Conservation (phyloP, 208 protist genomes). For the Trypanosomatidae sp. region DNA sequence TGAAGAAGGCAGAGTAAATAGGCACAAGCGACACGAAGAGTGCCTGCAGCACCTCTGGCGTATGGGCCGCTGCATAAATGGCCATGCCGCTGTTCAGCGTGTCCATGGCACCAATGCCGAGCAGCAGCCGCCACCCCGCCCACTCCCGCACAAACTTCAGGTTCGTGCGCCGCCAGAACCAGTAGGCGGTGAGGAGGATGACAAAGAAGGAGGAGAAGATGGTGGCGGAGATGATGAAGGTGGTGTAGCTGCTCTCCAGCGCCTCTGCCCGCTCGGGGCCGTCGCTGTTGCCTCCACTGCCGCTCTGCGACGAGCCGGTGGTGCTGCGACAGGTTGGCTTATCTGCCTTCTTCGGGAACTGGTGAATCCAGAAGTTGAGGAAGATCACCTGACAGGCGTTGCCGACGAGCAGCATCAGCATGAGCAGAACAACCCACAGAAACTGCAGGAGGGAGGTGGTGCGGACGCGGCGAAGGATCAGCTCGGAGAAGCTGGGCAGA, state of each 20-base stretch:
- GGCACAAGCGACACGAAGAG: conserved; percentile 51
- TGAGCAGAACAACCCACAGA: conserved; percentile 39
- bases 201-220: conserved; percentile 73
- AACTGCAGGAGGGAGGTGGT: conserved; percentile 30
- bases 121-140: conserved; percentile 34
- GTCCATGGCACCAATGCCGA: conserved; percentile 40
- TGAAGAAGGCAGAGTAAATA: conserved; percentile 47
- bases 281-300: neutral
- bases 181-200: conserved; percentile 45
- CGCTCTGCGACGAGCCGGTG: conserved; percentile 37
- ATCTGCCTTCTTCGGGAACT: no score
- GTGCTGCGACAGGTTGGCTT: conserved; percentile 8
- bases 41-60: conserved; percentile 63
- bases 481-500: conserved; percentile 9
- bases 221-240: conserved; percentile 69
- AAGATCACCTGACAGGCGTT: conserved; percentile 78
- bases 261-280: conserved; percentile 13
- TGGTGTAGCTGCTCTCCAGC: conserved; percentile 88
- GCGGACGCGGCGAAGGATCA: conserved; percentile 17
- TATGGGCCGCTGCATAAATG: conserved; percentile 63
- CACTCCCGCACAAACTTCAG: conserved; percentile 41
- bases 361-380: conserved; percentile 80
- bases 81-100: conserved; percentile 49
- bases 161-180: conserved; percentile 44
- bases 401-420: conserved; percentile 62